Evolutionary conservation across 169 alveolate genomes (phyloP), one percentile per base, ranked within the genome.

Genomic region (Plasmodium gonderi): DNA sequence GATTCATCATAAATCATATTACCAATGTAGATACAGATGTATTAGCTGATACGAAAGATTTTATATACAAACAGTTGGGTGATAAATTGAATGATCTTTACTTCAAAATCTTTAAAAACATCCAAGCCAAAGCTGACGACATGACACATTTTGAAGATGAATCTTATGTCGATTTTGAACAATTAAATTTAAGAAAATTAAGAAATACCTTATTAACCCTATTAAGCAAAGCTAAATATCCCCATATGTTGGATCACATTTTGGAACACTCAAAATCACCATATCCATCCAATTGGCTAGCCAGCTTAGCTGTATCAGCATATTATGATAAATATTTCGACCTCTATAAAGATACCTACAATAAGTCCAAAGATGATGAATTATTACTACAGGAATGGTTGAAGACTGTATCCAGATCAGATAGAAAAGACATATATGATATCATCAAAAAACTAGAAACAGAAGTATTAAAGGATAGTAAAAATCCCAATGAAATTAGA

Each of bases 341-440:
- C 4, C 67, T 90, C 11, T 90, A 90, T 47, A 74, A 76, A 26
- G 54, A 76, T 23, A 90, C 94, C 6, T 90, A 90, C 80, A 20
- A 77, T 14, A 51, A 54, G n/a, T 44, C 94, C 9, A 90, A 78
- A 75, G 85, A 82, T 49, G 95, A 93, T 51, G 95, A 91, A 49
- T 69, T 91, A 33, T 94, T 95, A 14, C 93, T 96, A 40, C 96
- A 94, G 90, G 94, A 94, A 91, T 96, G 97, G 97, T 93, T 96
- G 64, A 82, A 80, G 67, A 95, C 96, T 1, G 97, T 93, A 82
- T 96, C 97, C 1, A 26, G 92, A 67, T 91, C 96, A 40, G 96
- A 94, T 44, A 79, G 95, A 42, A 51, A 51, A 3, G 95, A 95
- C 64, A 91, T 93, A 45, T 80, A 95, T 76, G 97, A 94, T 20